These are phyloP conservation scores for Pyrenophora seminiperda DNA, from an alignment of 2,329 filamentous ascomycete species.

Conservation along the genomic window DNA sequence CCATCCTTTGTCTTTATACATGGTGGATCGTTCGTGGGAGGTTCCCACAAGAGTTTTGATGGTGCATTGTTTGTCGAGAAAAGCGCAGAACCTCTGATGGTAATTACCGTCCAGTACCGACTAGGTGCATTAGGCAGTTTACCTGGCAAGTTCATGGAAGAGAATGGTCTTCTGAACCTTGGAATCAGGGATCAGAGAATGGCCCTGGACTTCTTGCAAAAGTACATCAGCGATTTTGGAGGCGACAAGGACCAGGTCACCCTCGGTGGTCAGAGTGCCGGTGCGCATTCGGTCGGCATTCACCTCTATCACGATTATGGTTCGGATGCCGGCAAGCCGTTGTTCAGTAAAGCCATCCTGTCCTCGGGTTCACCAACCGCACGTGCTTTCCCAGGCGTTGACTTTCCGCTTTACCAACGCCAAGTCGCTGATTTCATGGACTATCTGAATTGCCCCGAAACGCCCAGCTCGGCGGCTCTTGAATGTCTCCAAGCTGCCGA, in stretches of 20 bases:
- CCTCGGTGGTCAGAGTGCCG: constrained; percentile 50
- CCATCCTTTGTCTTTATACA: constrained; percentile 41
- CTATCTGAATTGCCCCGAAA: constrained; percentile 32
- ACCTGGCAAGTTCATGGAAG: constrained; percentile 42
- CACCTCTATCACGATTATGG: constrained; percentile 47
- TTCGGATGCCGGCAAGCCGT: constrained; percentile 33
- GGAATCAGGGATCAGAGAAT: constrained; percentile 39
- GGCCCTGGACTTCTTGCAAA: constrained; percentile 47
- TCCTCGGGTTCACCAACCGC: constrained; percentile 45
- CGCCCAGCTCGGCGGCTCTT: constrained; percentile 40
- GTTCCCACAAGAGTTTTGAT: constrained; percentile 41
- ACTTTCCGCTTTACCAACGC: constrained; percentile 37
- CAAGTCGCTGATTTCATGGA: constrained; percentile 42
- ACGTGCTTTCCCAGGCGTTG: constrained; percentile 42
- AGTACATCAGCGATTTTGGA: constrained; percentile 47
- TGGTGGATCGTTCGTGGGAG: constrained; percentile 40
- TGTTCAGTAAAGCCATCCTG: constrained; percentile 43
- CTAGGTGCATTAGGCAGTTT: constrained; percentile 43
- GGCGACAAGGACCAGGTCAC: constrained; percentile 50
- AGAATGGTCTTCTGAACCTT: constrained; percentile 42
- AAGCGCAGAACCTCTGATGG: constrained; percentile 39
- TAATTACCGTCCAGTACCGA: constrained; percentile 44
- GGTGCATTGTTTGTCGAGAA: constrained; percentile 42
- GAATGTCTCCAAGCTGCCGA: constrained; percentile 49
- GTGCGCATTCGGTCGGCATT: constrained; percentile 45